phyloP scores from a whole-genome alignment of 768 basidiomycete genomes.

The Crassisporium funariophilum region DNA sequence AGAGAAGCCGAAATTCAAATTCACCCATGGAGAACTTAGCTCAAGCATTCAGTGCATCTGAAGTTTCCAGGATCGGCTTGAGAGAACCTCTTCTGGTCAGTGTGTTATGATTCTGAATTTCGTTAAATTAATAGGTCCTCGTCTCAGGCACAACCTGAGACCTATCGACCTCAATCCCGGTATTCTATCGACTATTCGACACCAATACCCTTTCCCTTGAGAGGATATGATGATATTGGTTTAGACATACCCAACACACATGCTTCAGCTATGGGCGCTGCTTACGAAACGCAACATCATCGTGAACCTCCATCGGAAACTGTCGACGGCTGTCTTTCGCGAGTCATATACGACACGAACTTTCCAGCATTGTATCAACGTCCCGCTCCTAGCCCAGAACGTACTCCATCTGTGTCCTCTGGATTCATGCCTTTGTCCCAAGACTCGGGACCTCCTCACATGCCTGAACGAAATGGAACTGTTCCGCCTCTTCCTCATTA shows the following conservation, averaged over 20 bases:
- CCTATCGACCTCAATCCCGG: constrained; percentile 30
- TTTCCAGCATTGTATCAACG: constrained; percentile 37
- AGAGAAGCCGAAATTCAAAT: constrained; percentile 44
- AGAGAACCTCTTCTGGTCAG: constrained; percentile 65
- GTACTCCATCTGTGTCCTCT: constrained; percentile 69
- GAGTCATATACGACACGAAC: constrained; percentile 36
- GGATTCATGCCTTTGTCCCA: constrained; percentile 65
- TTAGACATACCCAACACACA: too few species aligned
- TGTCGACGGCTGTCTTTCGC: constrained; percentile 30
- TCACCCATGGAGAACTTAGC: constrained; percentile 56
- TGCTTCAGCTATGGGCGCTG: too few species aligned
- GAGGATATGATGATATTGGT: too few species aligned
- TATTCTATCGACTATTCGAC: too few species aligned
- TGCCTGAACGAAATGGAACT: constrained; percentile 37
- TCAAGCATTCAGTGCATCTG: constrained; percentile 68
- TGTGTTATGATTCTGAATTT: constrained; percentile 9
- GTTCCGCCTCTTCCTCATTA: constrained; percentile 45
- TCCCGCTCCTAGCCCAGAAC: constrained; percentile 55
- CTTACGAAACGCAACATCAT: constrained; percentile 32
- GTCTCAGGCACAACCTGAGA: constrained; percentile 1
- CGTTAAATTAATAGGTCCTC: not conserved
- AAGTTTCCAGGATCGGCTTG: constrained; percentile 48
- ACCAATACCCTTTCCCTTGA: too few species aligned
- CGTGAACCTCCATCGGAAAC: constrained; percentile 26
- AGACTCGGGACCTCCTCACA: constrained; percentile 38